Evolutionary conservation across 345 rosid genomes (phyloP), one percentile per base, ranked within the genome.

Genomic region (Carallia pectinifolia): DNA sequence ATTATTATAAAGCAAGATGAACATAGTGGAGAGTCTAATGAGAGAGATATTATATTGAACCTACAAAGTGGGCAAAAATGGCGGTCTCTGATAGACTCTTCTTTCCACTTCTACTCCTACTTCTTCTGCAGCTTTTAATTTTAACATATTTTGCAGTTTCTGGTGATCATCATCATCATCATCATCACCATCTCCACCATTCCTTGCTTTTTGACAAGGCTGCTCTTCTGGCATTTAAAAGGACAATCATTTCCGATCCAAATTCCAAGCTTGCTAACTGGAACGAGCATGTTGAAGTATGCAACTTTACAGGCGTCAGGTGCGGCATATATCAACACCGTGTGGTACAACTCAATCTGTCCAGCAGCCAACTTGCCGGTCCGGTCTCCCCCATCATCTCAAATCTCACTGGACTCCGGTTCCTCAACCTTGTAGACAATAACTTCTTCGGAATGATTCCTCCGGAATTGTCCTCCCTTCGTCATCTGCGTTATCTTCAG

Each of bases 151-250:
- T 8, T n/a, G 74, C 70, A 47, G 73, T 53, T 66, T 65, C 66
- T 40, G 71, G 68, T 12, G 4, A 69, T 27, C 23, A 23, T 23
- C 23, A 23, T 23, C 23, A 23, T 23, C 23, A 23, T 23, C 27
- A n/a, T 54, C 8, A 54, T 58, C 47, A 40, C 59, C 69, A 65
- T 48, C 64, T 33, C 53, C 71, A 1, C 72, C 84, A 67, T 55
- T 81, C 85, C 19, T 58, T 84, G 79, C 44, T 54, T 1, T 58
- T 73, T 1, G 88, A 86, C 81, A 80, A 79, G 74, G 81, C 74
- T 3, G 86, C 80, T n/a, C 86, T 87, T 67, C 83, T 85, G 9
- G 77, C 71, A 64, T 80, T 85, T 77, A 85, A 76, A 71, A 76
- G 55, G 69, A 31, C 72, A 18, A 39, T 85, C 19, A 61, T 31